These are phyloP conservation scores for Ananas comosus DNA, from an alignment of 176 grass and related monocot species.

Conservation along the genomic window DNA sequence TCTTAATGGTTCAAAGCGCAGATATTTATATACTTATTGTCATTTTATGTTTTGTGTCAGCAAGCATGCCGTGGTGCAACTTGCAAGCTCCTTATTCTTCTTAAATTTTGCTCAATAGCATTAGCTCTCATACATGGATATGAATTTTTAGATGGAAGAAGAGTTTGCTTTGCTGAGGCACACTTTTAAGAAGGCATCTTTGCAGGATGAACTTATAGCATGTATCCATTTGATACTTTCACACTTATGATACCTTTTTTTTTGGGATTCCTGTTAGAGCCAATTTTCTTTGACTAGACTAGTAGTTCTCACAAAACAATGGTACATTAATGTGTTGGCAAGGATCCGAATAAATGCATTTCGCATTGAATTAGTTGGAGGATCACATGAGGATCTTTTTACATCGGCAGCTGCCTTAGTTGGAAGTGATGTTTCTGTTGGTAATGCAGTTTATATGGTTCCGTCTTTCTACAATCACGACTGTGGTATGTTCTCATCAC, in stretches of 20 bases:
- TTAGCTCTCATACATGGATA: constrained; percentile 2
- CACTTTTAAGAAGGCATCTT: constrained; percentile 45
- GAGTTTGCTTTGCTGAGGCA: constrained; percentile 45
- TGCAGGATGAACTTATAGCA: constrained; percentile 36
- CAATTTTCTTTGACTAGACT: constrained; percentile 42
- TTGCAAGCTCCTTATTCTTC: background rate
- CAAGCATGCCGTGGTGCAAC: background rate
- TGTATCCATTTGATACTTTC: constrained; percentile 48
- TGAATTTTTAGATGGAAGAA: constrained; percentile 55
- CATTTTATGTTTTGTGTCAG: too few species aligned
- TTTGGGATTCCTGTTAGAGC: background rate
- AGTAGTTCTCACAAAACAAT: constrained; percentile 76
- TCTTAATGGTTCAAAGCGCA: background rate
- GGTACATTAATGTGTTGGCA: constrained; percentile 85
- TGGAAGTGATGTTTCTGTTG: constrained; percentile 58
- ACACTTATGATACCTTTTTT: background rate
- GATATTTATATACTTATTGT: too few species aligned
- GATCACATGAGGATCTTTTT: constrained; percentile 65
- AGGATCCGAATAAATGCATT: constrained; percentile 94
- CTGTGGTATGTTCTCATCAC: constrained; percentile 39
- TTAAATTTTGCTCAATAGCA: background rate
- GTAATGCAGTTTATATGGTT: constrained; percentile 85
- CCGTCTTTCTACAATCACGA: constrained; percentile 97
- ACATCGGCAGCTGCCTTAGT: constrained; percentile 51
- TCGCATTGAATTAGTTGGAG: constrained; percentile 71